Evolutionary conservation across 2,329 filamentous ascomycete genomes (phyloP), one percentile per base, ranked within the genome.

Genomic region (Venturia carpophila): DNA sequence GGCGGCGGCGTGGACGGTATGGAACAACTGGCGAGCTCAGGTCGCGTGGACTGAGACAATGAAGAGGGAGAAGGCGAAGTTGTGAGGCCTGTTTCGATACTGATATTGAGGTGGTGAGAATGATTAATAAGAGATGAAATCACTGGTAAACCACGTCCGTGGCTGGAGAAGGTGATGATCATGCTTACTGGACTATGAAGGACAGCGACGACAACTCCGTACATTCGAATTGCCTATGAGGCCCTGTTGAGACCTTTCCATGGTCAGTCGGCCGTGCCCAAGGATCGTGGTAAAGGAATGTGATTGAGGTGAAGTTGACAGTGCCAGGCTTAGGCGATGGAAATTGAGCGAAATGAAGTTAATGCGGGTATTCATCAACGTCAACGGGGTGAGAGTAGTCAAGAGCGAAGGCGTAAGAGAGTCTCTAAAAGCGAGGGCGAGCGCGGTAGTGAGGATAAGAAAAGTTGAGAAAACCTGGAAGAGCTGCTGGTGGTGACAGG

Each of bases 1-100:
- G 13, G 82, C 87, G 66, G 90, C 86, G 0, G 76, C 84, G 37
- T 92, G 87, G 87, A 87, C 84, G 70, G 85, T 91, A 73, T 87
- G 87, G 78, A 80, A 85, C 72, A 94, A 92, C 76, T 82, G 84
- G 72, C 82, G 79, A 71, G 86, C 87, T 69, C 90, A 91, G 76
- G 83, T 79, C 74, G 79, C 79, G 67, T 96, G 92, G 92, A 83
- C 86, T 78, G 81, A 75, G 80, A 75, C 78, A 69, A 78, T 78
- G 71, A 66, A 68, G 71, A 80, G 79, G 70, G 80, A 84, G 70
- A 87, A 85, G 77, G 82, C 84, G 37, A 87, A 82, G 74, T 73
- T 87, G 52, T 64, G 37, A 64, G 37, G 37, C 43, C 21, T 42
- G 60, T 19, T 5, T 27, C 43, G 42, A 19, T 43, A 41, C n/a